phyloP scores from a whole-genome alignment of 169 alveolate species.

The Cryptosporidium bovis region DNA sequence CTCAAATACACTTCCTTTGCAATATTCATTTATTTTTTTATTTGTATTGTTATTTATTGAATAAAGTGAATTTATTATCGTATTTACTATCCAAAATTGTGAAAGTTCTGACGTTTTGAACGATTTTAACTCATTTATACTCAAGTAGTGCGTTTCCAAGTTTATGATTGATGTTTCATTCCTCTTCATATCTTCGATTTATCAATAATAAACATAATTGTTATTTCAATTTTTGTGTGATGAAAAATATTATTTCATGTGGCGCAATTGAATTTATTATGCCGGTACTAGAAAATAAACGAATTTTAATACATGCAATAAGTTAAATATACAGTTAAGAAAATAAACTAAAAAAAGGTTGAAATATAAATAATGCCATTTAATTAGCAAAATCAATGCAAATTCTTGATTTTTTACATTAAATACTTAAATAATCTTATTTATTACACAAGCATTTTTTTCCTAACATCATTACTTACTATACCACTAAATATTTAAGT shows the following conservation, averaged over 20 bases:
- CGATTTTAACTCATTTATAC: slow-evolving; percentile 1
- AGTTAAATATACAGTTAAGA: not conserved
- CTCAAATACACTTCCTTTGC: slow-evolving; percentile 31
- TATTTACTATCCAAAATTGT: slow-evolving; percentile 71
- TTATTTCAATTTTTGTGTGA: not conserved
- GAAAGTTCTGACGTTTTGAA: slow-evolving; percentile 11
- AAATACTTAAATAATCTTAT: not conserved
- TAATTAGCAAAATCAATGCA: not conserved
- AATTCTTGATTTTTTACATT: not conserved
- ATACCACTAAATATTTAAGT: not conserved
- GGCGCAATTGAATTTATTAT: slow-evolving; percentile 34
- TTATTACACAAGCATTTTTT: no score
- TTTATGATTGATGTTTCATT: slow-evolving; percentile 10
- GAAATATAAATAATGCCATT: not conserved
- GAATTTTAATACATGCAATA: slow-evolving; percentile 29
- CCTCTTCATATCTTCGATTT: slow-evolving; percentile 1
- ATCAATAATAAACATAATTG: no score
- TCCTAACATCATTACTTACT: not conserved
- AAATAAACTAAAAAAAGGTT: not conserved
- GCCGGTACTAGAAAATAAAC: slow-evolving; percentile 32
- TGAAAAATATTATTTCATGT: slow-evolving; percentile 7
- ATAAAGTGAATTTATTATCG: slow-evolving; percentile 21
- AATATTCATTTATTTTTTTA: not conserved
- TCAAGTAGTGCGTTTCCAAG: not conserved
- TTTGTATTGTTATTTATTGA: slow-evolving; percentile 19